Percentiles rank a stretch among this genome's conserved stretches.
phyloP scores from a whole-genome alignment of 2,329 filamentous ascomycete genomes.

The Diplodia scrobiculata region DNA sequence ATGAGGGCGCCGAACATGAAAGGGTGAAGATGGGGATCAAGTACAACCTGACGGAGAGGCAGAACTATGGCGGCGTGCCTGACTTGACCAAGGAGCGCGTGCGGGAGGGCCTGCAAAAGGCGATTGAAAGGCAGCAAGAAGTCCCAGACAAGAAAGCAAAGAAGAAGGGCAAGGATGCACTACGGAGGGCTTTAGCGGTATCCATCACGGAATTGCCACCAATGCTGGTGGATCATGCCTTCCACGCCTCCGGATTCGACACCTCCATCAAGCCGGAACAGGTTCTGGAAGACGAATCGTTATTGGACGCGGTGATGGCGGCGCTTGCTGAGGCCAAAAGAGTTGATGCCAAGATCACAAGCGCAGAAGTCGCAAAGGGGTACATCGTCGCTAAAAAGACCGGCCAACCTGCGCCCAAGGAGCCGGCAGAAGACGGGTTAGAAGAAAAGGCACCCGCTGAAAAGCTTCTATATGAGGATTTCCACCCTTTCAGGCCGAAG shows the following conservation, averaged over 20 bases:
- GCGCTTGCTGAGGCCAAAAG: conserved; percentile 70
- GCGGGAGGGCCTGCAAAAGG: conserved; percentile 66
- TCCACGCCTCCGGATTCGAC: conserved; percentile 71
- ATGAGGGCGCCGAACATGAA: conserved; percentile 80
- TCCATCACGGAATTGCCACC: conserved; percentile 89
- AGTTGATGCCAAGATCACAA: conserved; percentile 69
- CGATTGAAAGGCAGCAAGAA: conserved; percentile 61
- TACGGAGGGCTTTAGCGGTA: conserved; percentile 78
- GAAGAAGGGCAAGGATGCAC: conserved; percentile 70
- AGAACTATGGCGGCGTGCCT: conserved; percentile 79
- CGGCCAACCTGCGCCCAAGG: conserved; percentile 34
- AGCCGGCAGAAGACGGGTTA: conserved; percentile 40
- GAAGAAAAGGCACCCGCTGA: conserved; percentile 47
- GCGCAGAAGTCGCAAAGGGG: conserved; percentile 67
- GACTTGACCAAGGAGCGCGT: conserved; percentile 73
- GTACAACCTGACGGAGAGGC: conserved; percentile 79
- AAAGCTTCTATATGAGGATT: conserved; percentile 81
- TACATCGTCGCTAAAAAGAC: conserved; percentile 79
- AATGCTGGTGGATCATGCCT: conserved; percentile 80
- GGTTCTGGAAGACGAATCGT: conserved; percentile 65
- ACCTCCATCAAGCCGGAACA: conserved; percentile 66
- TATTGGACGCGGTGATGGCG: conserved; percentile 67
- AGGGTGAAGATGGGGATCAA: conserved; percentile 73
- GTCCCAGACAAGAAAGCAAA: conserved; percentile 64
- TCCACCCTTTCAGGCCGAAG: conserved; percentile 84